Conservation (phyloP, 2,329 filamentous ascomycete species). For the Arthrobotrys musiformis region DNA sequence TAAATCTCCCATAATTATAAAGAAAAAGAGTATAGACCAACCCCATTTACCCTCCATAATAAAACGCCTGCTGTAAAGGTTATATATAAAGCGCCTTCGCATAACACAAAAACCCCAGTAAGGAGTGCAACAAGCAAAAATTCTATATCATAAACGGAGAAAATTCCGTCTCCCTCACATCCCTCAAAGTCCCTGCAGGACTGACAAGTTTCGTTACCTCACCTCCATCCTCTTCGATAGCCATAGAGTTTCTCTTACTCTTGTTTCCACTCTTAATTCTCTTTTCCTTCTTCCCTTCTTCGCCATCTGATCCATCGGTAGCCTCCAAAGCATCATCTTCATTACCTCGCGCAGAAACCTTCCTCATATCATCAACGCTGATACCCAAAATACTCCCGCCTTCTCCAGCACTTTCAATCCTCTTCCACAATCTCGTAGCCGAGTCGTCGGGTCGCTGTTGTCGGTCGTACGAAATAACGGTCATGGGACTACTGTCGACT, state of each 20-base stretch:
- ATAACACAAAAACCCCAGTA: no score
- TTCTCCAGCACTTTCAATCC: conserved; percentile 32
- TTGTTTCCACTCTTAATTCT: background rate
- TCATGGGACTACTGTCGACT: conserved; percentile 34
- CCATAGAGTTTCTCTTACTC: background rate
- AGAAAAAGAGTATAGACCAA: no score
- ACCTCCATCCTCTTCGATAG: background rate
- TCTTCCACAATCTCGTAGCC: conserved; percentile 28
- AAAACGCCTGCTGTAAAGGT: no score
- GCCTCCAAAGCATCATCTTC: background rate
- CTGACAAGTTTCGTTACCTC: background rate
- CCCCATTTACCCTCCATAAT: background rate
- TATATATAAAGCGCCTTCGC: no score
- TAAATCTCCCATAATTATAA: no score
- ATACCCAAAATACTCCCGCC: conserved; percentile 22
- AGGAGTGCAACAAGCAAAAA: background rate
- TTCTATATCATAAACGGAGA: conserved; percentile 5
- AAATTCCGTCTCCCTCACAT: conserved; percentile 2
- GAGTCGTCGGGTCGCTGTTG: conserved; percentile 22
- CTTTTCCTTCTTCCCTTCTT: conserved; percentile 5
- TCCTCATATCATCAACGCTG: conserved; percentile 1
- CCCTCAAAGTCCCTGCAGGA: background rate
- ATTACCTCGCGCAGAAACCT: no score
- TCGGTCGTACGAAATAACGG: background rate
- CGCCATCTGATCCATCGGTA: background rate